These are phyloP conservation scores for Podila clonocystis DNA, from an alignment of 192 early-diverging fungal genomes.

Conservation along the genomic window DNA sequence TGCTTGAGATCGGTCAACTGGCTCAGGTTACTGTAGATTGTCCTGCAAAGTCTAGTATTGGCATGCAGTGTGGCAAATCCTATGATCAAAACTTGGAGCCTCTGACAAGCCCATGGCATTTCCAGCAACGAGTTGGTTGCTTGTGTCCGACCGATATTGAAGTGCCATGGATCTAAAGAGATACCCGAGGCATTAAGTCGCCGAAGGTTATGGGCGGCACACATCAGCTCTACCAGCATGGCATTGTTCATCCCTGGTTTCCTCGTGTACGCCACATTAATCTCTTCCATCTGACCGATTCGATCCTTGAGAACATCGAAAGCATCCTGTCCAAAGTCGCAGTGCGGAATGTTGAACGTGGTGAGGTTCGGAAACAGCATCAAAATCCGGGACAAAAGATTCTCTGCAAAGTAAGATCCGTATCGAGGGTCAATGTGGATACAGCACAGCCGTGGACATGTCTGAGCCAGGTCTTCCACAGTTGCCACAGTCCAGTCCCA, in stretches of 20 bases:
- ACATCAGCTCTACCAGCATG: conserved; percentile 7
- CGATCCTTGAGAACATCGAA: conserved; percentile 9
- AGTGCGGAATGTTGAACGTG: conserved; percentile 1
- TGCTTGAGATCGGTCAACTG: not conserved
- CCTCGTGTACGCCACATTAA: conserved; percentile 5
- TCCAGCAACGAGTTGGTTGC: not conserved
- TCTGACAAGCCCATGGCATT: conserved; percentile 1
- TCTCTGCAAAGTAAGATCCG: not conserved
- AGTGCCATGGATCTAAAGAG: not conserved
- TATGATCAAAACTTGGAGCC: not conserved
- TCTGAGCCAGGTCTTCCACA: not conserved
- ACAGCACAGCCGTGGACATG: not conserved
- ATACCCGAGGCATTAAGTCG: conserved; percentile 7
- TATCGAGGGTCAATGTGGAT: conserved; percentile 18
- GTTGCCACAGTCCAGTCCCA: conserved; percentile 12
- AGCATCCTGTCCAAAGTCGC: conserved; percentile 8
- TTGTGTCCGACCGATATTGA: not conserved
- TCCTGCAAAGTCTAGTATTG: not conserved
- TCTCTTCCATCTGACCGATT: conserved; percentile 6
- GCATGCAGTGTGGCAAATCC: conserved; percentile 2
- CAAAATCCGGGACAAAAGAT: not conserved
- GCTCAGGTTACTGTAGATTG: conserved; percentile 2
- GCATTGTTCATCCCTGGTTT: conserved; percentile 9
- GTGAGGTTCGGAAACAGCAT: not conserved
- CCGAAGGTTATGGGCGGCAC: not conserved